Percentiles rank a stretch among this genome's conserved stretches.
phyloP scores from a whole-genome alignment of 1,139 yeast species.

The Meyerozyma elateridarum region DNA sequence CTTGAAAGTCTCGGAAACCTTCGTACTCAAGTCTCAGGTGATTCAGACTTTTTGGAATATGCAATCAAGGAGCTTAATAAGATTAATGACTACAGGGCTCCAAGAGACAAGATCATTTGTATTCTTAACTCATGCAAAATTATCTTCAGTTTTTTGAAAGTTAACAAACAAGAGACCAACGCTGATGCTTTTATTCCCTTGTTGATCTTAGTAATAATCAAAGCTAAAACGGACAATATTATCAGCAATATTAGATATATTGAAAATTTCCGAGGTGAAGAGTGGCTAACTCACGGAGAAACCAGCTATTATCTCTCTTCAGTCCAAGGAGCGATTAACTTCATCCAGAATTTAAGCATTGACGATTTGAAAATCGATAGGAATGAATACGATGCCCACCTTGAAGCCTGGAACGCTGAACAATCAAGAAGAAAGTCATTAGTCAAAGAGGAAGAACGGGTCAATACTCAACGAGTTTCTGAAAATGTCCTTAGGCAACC shows the following conservation, averaged over 20 bases:
- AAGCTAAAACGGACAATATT: constrained; percentile 57
- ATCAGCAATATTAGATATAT: constrained; percentile 80
- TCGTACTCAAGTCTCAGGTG: constrained; percentile 21
- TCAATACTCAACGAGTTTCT: neutral
- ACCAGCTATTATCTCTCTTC: constrained; percentile 84
- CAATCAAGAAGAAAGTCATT: too few relatives aligned
- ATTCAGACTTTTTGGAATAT: constrained; percentile 57
- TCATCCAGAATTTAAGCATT: constrained; percentile 56
- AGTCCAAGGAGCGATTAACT: constrained; percentile 79
- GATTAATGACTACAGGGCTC: constrained; percentile 81
- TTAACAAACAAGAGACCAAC: constrained; percentile 64
- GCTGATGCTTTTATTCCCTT: constrained; percentile 93
- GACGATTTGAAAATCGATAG: constrained; percentile 58
- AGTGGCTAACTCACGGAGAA: constrained; percentile 72
- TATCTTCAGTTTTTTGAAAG: constrained; percentile 78
- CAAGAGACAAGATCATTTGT: constrained; percentile 91
- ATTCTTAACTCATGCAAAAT: constrained; percentile 88
- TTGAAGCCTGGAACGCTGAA: constrained; percentile 49
- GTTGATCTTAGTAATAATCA: constrained; percentile 71
- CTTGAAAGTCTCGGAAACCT: constrained; percentile 24
- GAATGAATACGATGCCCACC: constrained; percentile 49
- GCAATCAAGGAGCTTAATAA: constrained; percentile 72
- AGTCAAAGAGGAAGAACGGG: constrained; percentile 11
- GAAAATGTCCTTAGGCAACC: constrained; percentile 16
- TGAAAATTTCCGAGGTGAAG: constrained; percentile 73